Evolutionary conservation across 2,329 filamentous ascomycete species (phyloP), one percentile per base, ranked within the genome.

Genomic region (Ophiostoma novo-ulmi): DNA sequence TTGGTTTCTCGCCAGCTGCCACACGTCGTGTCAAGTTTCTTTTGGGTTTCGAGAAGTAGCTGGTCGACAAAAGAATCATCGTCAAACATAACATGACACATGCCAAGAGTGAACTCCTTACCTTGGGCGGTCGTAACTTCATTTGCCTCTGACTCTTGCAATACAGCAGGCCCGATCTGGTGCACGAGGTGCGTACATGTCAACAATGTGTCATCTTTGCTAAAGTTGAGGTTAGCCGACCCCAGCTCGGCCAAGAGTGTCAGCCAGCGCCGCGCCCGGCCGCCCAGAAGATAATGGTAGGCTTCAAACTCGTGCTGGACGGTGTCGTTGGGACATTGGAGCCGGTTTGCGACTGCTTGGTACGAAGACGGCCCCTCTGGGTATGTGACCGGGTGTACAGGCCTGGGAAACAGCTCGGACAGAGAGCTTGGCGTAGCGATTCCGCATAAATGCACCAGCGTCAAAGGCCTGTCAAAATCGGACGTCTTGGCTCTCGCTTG

Each of bases 1-100:
- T 85, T 77, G 0, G 78, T 79, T 72, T 91, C 88, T 0, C 87
- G 81, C 85, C 87, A 89, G 65, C 87, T 91, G 0, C 79, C 76
- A 0, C 76, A 75, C 8, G 91, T 83, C 0, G 76, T 75, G 0
- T 79, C 75, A 0, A 91, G 71, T 1, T 79, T 77, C 0, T 68
- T 70, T 68, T 79, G 73, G 0, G 91, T 75, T 44, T 87, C 82
- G 0, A 83, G 77, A 0, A 83, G 64, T 0, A 91, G 76, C 5
- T 77, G 79, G 0, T 72, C 14, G 55, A 85, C 86, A 72, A 91
- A 89, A 0, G 65, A 8, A 0, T 72, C 4, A n/a, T 89, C 84
- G 1, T 72, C 72, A 55, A 91, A 85, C 0, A 85, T 74, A 0
- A 70, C 73, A 74, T 91, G 88, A 3, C 64, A 58, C 10, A 5